Evolutionary conservation across 129 eudicot genomes (phyloP).

Genomic region (Flaveria brownii): DNA sequence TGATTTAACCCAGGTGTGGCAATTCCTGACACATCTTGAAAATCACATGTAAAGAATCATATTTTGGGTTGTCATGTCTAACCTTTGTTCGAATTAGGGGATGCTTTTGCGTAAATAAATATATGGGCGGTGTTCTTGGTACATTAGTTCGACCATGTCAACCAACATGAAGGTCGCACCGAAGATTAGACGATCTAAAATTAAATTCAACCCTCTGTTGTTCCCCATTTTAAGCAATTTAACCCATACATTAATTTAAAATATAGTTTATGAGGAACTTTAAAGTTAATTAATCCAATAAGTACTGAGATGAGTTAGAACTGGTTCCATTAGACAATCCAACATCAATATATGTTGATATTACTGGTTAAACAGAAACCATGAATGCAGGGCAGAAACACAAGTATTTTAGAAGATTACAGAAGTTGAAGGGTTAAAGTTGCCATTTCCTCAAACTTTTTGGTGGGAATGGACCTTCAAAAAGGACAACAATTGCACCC

Average conservation of each 20-base stretch:
- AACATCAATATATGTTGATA: neutral
- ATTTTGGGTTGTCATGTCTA: neutral
- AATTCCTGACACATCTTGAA: neutral
- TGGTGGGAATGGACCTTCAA: neutral
- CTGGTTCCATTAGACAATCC: neutral
- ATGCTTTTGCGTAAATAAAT: too few species aligned
- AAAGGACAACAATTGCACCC: conserved; percentile 14
- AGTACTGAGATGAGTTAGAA: neutral
- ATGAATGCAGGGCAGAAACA: neutral
- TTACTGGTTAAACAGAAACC: neutral
- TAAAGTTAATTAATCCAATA: neutral
- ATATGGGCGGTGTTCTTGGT: too few species aligned
- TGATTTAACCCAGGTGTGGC: neutral
- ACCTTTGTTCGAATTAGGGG: neutral
- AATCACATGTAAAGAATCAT: neutral
- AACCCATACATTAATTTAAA: neutral
- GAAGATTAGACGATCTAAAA: neutral
- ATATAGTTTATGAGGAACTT: neutral
- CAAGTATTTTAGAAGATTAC: neutral
- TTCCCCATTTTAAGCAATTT: neutral
- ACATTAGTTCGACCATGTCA: too few species aligned
- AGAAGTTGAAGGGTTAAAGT: neutral
- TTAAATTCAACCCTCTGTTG: neutral
- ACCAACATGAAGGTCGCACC: neutral
- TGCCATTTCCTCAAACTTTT: too few species aligned